These are phyloP conservation scores for Schwanniomyces occidentalis DNA, from an alignment of 805 yeast genomes.

Conservation along the genomic window DNA sequence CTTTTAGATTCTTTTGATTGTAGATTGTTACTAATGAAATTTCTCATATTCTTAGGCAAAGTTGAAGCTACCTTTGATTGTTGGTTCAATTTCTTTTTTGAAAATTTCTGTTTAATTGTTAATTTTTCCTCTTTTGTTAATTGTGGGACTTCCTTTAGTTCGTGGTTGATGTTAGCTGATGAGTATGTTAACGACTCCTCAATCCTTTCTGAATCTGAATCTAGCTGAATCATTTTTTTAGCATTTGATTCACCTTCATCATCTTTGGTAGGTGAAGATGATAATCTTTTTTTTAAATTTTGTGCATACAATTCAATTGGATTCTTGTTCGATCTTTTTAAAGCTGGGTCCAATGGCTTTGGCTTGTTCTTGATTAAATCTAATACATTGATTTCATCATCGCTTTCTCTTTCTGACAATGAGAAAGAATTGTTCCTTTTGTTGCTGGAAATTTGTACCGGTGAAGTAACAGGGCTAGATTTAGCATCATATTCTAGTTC, in stretches of 20 bases:
- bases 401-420: conserved; percentile 6
- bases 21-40: conserved; percentile 6
- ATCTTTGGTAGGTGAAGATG: conserved; percentile 24
- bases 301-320: conserved; percentile 40
- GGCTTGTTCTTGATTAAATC: conserved; percentile 8
- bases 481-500: conserved; percentile 8
- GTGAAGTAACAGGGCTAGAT: conserved; percentile 37
- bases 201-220: conserved; percentile 28
- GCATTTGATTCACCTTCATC: conserved; percentile 7
- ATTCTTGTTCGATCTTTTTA: conserved; percentile 11
- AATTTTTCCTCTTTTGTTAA: conserved; percentile 34
- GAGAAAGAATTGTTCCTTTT: neutral
- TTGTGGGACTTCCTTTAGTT: conserved; percentile 23
- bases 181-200: conserved; percentile 2
- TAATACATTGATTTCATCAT: conserved; percentile 12
- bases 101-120: conserved; percentile 32
- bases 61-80: conserved; percentile 6
- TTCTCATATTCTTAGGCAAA: conserved; percentile 14
- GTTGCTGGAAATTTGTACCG: conserved; percentile 14
- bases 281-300: conserved; percentile 25
- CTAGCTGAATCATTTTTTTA: conserved; percentile 20
- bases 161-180: conserved; percentile 6
- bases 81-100: conserved; percentile 19
- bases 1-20: conserved; percentile 16
- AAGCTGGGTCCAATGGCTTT: too few relatives aligned